Conservation (phyloP, 1,284 basidiomycete genomes). For the Marasmius tenuissimus region DNA sequence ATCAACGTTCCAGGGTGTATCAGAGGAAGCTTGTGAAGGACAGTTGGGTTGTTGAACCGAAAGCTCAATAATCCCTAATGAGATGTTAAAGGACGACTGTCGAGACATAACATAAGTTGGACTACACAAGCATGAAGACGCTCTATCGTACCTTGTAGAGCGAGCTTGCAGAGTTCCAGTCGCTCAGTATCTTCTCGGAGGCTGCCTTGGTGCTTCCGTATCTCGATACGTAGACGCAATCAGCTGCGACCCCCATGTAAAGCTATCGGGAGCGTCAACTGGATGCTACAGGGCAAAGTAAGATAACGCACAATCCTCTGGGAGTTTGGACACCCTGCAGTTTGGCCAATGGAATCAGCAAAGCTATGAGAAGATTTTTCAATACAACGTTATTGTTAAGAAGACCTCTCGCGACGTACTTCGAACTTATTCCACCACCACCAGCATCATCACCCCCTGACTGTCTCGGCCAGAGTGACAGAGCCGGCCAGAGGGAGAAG, state of each 20-base stretch:
- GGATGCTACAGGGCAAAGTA: background rate
- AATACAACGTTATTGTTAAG: background rate
- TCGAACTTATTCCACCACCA: conserved; percentile 48
- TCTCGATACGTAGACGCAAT: conserved; percentile 75
- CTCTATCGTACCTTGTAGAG: conserved; percentile 63
- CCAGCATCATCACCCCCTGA: conserved; percentile 58
- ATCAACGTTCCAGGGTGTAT: conserved; percentile 61
- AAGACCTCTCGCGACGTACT: conserved; percentile 37
- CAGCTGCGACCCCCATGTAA: conserved; percentile 86
- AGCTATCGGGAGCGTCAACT: conserved; percentile 33
- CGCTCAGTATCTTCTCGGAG: conserved; percentile 71
- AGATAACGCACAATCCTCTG: conserved; percentile 71
- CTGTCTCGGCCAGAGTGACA: conserved; percentile 33
- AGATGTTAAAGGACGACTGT: conserved; percentile 78
- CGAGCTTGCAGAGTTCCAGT: conserved; percentile 78
- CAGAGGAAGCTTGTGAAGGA: conserved; percentile 46
- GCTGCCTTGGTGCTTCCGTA: conserved; percentile 68
- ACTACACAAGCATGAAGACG: background rate
- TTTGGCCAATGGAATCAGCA: conserved; percentile 63
- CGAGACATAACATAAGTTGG: conserved; percentile 7
- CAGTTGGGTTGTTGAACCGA: conserved; percentile 66
- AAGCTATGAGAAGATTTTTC: conserved; percentile 49
- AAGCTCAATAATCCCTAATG: conserved; percentile 81
- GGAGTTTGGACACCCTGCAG: conserved; percentile 70
- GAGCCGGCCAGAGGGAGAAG: conserved; percentile 20